These are phyloP conservation scores for Brassica juncea DNA, from an alignment of 345 rosid species.

Conservation along the genomic window DNA sequence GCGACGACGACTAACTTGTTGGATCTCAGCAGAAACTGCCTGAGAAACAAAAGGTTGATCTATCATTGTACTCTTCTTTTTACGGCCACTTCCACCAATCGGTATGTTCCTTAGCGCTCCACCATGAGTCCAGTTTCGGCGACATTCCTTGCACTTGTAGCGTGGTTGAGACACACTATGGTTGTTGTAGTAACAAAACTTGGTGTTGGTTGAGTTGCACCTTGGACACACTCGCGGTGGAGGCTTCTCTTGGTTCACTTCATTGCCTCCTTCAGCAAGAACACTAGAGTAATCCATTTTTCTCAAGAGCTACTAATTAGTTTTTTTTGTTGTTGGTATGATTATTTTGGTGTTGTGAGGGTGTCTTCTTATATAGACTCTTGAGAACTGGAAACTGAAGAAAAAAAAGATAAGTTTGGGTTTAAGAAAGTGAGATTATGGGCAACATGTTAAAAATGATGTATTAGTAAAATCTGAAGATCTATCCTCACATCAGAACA, in stretches of 20 bases:
- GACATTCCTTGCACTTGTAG: conserved; percentile 34
- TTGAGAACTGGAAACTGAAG: not conserved
- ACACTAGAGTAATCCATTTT: not conserved
- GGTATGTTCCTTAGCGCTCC: conserved; percentile 30
- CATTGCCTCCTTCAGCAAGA: not conserved
- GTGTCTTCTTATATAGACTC: not conserved
- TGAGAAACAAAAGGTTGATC: not conserved
- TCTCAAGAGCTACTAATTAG: not conserved
- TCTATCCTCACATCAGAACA: not conserved
- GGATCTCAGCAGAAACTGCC: not conserved
- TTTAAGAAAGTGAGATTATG: not conserved
- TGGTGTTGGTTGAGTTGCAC: conserved; percentile 30
- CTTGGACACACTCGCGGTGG: conserved; percentile 31
- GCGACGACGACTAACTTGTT: not conserved
- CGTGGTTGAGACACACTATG: conserved; percentile 28
- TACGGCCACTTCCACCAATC: conserved; percentile 31
- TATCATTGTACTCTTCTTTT: not conserved
- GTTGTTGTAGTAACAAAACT: conserved; percentile 38
- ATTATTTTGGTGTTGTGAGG: not conserved
- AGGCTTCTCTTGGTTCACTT: conserved; percentile 13
- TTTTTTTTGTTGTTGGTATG: conserved; percentile 8
- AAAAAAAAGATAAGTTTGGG: not conserved
- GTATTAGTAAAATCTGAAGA: not conserved
- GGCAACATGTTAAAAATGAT: not conserved
- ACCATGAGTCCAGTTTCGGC: conserved; percentile 39